Conservation (phyloP, 1,284 basidiomycete species). For the Flammula alnicola region DNA sequence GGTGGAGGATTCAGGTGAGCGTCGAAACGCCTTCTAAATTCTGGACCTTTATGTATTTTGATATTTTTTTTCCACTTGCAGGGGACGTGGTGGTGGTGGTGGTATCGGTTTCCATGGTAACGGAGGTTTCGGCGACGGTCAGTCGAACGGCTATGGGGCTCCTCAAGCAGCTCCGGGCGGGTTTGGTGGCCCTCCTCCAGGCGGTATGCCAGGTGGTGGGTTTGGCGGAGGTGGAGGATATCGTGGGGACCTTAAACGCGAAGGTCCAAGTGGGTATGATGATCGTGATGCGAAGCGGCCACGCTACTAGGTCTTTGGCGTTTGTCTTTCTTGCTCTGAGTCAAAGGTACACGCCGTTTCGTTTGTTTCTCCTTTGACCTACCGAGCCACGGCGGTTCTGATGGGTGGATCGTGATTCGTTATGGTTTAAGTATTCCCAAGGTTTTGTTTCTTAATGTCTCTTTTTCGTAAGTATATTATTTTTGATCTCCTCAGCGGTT, state of each 20-base stretch:
- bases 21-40: conserved; percentile 12
- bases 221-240: conserved; percentile 47
- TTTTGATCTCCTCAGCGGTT: conserved; percentile 12
- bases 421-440: conserved; percentile 28
- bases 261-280: conserved; percentile 73
- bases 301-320: conserved; percentile 60
- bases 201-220: conserved; percentile 43
- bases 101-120: conserved; percentile 74
- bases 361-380: conserved; percentile 19
- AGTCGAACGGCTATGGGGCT: conserved; percentile 60
- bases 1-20: conserved; percentile 60
- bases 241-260: conserved; percentile 71
- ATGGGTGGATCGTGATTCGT: conserved; percentile 14
- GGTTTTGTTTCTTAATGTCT: conserved; percentile 24
- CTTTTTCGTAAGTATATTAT: conserved; percentile 32
- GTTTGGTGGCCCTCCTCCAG: conserved; percentile 45
- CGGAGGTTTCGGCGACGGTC: conserved; percentile 62
- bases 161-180: conserved; percentile 53
- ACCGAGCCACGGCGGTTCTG: conserved; percentile 19
- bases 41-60: conserved; percentile 8
- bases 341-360: conserved; percentile 26
- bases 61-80: conserved; percentile 33
- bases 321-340: conserved; percentile 13
- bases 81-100: conserved; percentile 71
- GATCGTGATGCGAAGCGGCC: conserved; percentile 82